Percentiles rank a stretch among this genome's conserved stretches.
Evolutionary conservation across 129 eudicot genomes (phyloP).

Genomic region (Smallanthus sonchifolius): DNA sequence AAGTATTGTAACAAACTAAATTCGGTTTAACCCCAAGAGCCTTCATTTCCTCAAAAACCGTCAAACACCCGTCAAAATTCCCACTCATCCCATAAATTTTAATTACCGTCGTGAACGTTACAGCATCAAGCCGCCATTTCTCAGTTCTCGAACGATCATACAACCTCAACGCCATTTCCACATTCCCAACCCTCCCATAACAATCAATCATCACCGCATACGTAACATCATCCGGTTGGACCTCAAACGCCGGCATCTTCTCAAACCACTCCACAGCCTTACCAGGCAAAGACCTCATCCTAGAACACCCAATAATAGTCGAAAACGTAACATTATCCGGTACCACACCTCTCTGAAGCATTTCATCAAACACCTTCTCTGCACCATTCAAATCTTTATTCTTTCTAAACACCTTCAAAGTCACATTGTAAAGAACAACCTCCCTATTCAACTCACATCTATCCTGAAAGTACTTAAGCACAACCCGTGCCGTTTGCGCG

Average conservation of each 20-base stretch:
- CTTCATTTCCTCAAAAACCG: conserved; percentile 92
- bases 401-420: conserved; percentile 74
- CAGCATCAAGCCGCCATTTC: conserved; percentile 71
- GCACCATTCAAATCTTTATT: conserved; percentile 57
- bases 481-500: conserved; percentile 39
- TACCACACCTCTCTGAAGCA: conserved; percentile 62
- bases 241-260: conserved; percentile 55
- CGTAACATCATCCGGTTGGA: conserved; percentile 69
- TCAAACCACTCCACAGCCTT: conserved; percentile 94
- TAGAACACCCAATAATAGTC: conserved; percentile 74
- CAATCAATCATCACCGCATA: conserved; percentile 81
- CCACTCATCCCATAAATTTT: conserved; percentile 54
- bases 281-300: conserved; percentile 54
- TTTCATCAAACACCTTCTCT: conserved; percentile 69
- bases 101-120: conserved; percentile 61
- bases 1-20: conserved; percentile 51
- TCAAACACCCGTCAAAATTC: conserved; percentile 89
- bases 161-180: conserved; percentile 67
- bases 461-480: conserved; percentile 48
- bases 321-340: conserved; percentile 87
- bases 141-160: conserved; percentile 81
- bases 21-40: conserved; percentile 73
- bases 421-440: conserved; percentile 66
- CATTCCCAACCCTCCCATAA: conserved; percentile 69
- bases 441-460: conserved; percentile 36